Percentiles rank a stretch among this genome's conserved stretches.
Evolutionary conservation across 78 protist genomes (phyloP).

Genomic region (Cavenderia fasciculata): DNA sequence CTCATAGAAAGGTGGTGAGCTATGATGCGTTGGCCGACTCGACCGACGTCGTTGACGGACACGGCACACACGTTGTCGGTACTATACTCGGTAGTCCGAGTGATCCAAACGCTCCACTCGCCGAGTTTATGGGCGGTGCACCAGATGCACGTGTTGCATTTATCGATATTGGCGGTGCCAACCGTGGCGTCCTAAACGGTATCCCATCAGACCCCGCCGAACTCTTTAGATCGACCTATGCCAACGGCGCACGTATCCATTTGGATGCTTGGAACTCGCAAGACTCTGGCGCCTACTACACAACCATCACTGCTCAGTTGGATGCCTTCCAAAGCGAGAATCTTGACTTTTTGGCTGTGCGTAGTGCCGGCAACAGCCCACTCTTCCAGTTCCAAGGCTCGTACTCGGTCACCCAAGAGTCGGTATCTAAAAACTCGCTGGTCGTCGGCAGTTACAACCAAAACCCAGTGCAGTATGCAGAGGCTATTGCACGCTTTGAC

Average conservation of each 20-base stretch:
- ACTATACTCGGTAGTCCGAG: conserved; percentile 1
- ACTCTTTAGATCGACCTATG: not conserved
- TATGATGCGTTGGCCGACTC: not conserved
- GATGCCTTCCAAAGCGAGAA: conserved; percentile 17
- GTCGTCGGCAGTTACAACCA: conserved; percentile 29
- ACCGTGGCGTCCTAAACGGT: not conserved
- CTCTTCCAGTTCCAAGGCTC: not conserved
- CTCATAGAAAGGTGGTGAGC: conserved; percentile 25
- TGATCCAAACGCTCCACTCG: not conserved
- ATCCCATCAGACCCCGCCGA: not conserved
- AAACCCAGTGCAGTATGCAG: not conserved
- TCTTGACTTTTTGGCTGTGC: conserved; percentile 2
- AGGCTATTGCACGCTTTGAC: conserved; percentile 4
- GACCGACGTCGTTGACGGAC: conserved; percentile 1
- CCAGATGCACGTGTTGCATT: conserved; percentile 23
- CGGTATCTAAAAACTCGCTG: conserved; percentile 15
- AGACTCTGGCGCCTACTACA: conserved; percentile 13
- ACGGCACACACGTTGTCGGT: conserved; percentile 49
- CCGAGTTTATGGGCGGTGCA: too few species aligned
- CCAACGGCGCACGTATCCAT: conserved; percentile 4
- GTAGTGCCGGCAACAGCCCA: conserved; percentile 19
- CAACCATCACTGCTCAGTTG: not conserved
- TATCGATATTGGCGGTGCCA: not conserved
- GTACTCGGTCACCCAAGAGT: conserved; percentile 17
- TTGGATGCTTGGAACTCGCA: conserved; percentile 51